Evolutionary conservation across 1,139 yeast genomes (phyloP).

Genomic region (Suhomyces anneliseae): DNA sequence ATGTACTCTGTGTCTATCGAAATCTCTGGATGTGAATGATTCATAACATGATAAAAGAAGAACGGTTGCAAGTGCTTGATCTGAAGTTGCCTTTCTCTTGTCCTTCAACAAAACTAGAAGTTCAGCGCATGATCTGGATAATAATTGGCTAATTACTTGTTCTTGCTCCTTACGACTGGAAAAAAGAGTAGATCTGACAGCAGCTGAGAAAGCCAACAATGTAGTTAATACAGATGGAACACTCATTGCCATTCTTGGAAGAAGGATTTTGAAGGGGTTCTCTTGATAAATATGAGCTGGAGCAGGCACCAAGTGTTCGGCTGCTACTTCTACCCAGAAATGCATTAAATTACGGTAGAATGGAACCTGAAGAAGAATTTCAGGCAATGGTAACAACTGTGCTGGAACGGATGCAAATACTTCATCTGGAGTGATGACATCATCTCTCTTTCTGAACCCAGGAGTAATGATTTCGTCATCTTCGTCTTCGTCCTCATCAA

Average conservation of each 20-base stretch:
- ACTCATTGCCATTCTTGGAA: conserved; percentile 71
- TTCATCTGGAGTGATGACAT: conserved; percentile 11
- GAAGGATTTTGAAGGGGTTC: conserved; percentile 65
- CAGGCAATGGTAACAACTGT: conserved; percentile 54
- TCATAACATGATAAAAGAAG: conserved; percentile 64
- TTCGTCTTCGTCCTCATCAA: background rate
- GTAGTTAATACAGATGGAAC: conserved; percentile 60
- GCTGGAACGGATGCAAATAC: conserved; percentile 41
- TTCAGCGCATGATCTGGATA: conserved; percentile 59
- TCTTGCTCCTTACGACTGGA: conserved; percentile 26
- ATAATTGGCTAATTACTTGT: conserved; percentile 48
- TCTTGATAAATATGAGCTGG: conserved; percentile 56
- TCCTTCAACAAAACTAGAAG: conserved; percentile 53
- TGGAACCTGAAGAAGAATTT: conserved; percentile 56
- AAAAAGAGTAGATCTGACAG: conserved; percentile 39
- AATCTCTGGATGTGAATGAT: conserved; percentile 49
- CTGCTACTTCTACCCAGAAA: conserved; percentile 63
- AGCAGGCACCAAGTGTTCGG: conserved; percentile 67
- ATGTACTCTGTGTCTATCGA: conserved; percentile 63
- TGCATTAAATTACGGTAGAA: conserved; percentile 60
- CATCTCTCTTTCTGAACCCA: background rate
- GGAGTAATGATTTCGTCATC: conserved; percentile 1
- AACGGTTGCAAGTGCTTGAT: conserved; percentile 66
- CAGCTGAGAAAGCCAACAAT: conserved; percentile 66
- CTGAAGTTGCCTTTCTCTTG: conserved; percentile 55